Evolutionary conservation across 495 filamentous ascomycete genomes (phyloP), one percentile per base, ranked within the genome.

Genomic region (Eremomyces bilateralis): DNA sequence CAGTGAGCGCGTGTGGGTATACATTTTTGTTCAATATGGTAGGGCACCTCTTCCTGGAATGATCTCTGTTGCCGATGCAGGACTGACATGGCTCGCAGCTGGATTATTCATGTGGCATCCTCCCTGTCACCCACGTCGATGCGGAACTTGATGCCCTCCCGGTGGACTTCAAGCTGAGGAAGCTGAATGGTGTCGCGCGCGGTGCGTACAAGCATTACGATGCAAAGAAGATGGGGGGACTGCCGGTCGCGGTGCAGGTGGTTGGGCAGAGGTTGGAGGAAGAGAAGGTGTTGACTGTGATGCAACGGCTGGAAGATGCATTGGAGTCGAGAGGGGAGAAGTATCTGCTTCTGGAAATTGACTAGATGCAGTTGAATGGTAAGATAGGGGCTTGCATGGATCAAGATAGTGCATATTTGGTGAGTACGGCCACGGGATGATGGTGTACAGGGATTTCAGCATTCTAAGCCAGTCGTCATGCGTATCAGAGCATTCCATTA

Each of bases 11-110:
- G 27, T 97, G 88, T 46, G 84, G 83, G 2, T 95, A 97, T 51
- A 94, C 85, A 0, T 93, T 97, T 50, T 57, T 97, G 36, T 97
- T 85, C 62, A 97, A 94, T 46, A 37, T 94, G 42, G 73, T 73
- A 54, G 51, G 62, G 20, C 19, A 4, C 11, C 24, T 32, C 8
- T 27, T 8, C 4, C 20, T 22, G 33, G 33, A 8, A 4, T 22
- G n/a, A 35, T 8, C 8, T 10, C 24, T 5, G 24, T 10, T 20
- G 6, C 18, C 10, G 13, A 13, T 27, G 13, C 24, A 27, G 6
- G 48, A 5, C 33, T 28, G 19, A 15, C 12, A 16, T 12, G 0
- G 13, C 40, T 33, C 20, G 17, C 29, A 74, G 62, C 63, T 94
- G 10, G 88, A 97, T 52, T 94, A 94, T 52, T 68, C 78, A 0